Conservation (phyloP, 305 asterid genomes). For the Fraxinus velutina region DNA sequence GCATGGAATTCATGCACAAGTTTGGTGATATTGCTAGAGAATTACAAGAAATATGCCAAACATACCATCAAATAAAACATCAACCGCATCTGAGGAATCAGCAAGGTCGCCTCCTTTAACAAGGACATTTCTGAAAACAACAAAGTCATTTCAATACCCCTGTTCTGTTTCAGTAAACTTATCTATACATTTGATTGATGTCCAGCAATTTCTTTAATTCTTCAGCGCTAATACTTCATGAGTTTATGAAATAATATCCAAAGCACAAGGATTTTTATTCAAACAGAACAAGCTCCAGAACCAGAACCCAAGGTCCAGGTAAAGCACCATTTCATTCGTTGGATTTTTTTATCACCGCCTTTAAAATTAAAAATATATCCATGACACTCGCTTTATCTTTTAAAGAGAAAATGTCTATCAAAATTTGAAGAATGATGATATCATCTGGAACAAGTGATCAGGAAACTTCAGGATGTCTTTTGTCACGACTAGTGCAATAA, state of each 20-base stretch:
- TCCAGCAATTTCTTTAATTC: neutral
- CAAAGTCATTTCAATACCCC: neutral
- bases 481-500: neutral
- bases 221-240: conserved; percentile 5
- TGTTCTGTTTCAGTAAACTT: conserved; percentile 1
- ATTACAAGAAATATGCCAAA: conserved; percentile 19
- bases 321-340: neutral
- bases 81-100: conserved; percentile 72
- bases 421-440: conserved; percentile 1
- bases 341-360: neutral
- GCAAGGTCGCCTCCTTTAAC: conserved; percentile 97
- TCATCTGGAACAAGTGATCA: neutral
- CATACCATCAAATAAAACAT: conserved; percentile 88
- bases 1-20: conserved; percentile 8
- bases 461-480: neutral
- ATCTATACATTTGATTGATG: neutral
- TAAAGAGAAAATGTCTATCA: neutral
- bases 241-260: neutral
- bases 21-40: neutral
- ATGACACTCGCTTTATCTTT: neutral
- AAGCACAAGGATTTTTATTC: neutral
- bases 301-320: neutral
- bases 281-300: conserved; percentile 6
- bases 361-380: neutral
- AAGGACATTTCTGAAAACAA: conserved; percentile 69